Evolutionary conservation across 306 rosid genomes (phyloP).

Genomic region (Citrullus mucosospermus): DNA sequence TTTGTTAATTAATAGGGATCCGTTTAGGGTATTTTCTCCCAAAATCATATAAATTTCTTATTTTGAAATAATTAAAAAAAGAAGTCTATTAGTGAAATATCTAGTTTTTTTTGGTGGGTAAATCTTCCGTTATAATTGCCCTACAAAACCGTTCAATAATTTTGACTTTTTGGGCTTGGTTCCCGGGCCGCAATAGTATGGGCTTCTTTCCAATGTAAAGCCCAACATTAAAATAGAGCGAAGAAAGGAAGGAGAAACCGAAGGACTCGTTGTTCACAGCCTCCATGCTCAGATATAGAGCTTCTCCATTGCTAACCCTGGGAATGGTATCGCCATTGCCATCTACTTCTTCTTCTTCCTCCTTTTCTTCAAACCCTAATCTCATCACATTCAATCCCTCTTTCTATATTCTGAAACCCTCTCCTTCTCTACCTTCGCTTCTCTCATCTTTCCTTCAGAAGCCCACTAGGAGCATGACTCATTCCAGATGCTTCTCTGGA

Average conservation of each 20-base stretch:
- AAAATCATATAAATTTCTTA: too few relatives aligned
- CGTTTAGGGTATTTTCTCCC: too few relatives aligned
- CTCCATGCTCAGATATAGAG: constrained; percentile 15
- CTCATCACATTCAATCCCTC: not conserved
- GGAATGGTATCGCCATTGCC: constrained; percentile 33
- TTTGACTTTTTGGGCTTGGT: not conserved
- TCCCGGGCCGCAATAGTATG: not conserved
- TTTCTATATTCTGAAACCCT: constrained; percentile 9
- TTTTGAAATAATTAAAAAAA: too few relatives aligned
- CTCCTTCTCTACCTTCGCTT: not conserved
- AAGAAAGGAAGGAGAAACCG: not conserved
- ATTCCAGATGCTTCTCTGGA: constrained; percentile 32
- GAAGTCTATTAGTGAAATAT: too few relatives aligned
- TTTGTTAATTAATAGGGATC: too few relatives aligned
- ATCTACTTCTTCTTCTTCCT: not conserved
- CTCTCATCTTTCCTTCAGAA: constrained; percentile 6
- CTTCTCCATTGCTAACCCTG: constrained; percentile 18
- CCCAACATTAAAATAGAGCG: not conserved
- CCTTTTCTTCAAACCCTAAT: constrained; percentile 20
- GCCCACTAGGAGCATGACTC: constrained; percentile 32
- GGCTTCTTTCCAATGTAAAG: not conserved
- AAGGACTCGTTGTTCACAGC: not conserved
- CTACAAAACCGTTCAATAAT: too few relatives aligned
- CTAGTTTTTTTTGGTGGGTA: too few relatives aligned
- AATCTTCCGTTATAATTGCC: too few relatives aligned